Evolutionary conservation across 2,329 filamentous ascomycete genomes (phyloP), one percentile per base, ranked within the genome.

Genomic region (Scedosporium dehoogii): DNA sequence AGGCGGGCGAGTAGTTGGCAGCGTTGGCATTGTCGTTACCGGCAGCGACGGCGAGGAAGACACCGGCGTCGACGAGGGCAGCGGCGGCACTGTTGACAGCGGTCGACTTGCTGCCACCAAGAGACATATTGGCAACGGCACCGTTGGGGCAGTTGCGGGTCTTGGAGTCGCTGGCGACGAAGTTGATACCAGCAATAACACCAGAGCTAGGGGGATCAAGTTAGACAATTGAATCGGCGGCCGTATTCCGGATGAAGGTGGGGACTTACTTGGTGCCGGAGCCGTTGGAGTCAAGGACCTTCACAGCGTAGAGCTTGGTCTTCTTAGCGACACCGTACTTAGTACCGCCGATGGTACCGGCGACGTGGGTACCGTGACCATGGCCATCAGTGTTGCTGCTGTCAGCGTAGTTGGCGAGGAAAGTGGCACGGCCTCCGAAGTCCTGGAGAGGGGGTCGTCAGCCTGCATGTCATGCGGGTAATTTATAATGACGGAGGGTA

Each of bases 101-200:
- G 0, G 72, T 64, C 0, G 78, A 80, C 63, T 68, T 70, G 38
- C 68, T 63, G 2, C 79, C 80, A 12, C 81, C 81, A 1, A 86
- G 76, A 25, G 80, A 84, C 79, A 86, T 79, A 73, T 78, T 82
- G 63, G 83, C 76, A 18, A 84, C 81, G 14, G 80, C 71, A n/a
- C 74, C 74, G 25, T 63, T 68, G 44, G 72, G 69, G 23, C 78
- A 78, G 53, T 70, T 70, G n/a, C 75, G 74, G 57, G 70, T 73
- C 38, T 63, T 66, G 51, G 72, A 67, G 64, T 78, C 78, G 69
- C 81, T 75, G 65, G 76, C 73, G 59, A 74, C 75, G 33, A 79
- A 79, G 2, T 72, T 76, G 63, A 67, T 72, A 56, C 76, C 75
- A 33, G 73, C 77, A 59, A 80, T 74, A 33, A 74, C 80, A 10